phyloP scores from a whole-genome alignment of 495 filamentous ascomycete genomes.

The Annulohypoxylon moriforme region DNA sequence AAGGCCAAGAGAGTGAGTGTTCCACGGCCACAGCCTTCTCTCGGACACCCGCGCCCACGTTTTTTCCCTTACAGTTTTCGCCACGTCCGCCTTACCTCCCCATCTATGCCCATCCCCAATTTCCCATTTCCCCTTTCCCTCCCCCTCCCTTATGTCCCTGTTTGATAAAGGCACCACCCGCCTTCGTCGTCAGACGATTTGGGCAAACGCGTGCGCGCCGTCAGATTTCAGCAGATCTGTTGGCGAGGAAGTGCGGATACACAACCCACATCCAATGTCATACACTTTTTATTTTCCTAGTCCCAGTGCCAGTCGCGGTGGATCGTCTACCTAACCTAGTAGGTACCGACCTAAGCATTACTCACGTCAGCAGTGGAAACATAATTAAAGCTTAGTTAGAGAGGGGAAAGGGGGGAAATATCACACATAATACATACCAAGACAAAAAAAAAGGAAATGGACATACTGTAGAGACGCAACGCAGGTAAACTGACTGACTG shows the following conservation, averaged over 20 bases:
- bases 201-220: conserved; percentile 7
- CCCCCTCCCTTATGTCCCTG: not conserved
- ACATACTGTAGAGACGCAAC: not conserved
- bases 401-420: not conserved
- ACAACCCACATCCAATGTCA: no score
- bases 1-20: not conserved
- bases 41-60: not conserved
- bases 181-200: conserved; percentile 26
- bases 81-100: conserved; percentile 18
- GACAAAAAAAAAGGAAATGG: not conserved
- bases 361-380: conserved; percentile 41
- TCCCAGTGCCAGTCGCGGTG: no score
- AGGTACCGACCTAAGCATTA: no score
- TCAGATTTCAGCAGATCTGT: conserved; percentile 26
- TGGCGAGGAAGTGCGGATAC: conserved; percentile 37
- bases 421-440: not conserved
- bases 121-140: conserved; percentile 7
- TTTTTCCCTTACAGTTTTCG: conserved; percentile 14
- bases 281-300: no score
- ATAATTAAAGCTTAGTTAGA: not conserved
- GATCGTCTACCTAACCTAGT: no score
- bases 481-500: not conserved
- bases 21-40: conserved; percentile 20
- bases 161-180: not conserved
- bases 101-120: not conserved